Conservation (phyloP, 2,329 filamentous ascomycete genomes). For the Neofusicoccum sp. region DNA sequence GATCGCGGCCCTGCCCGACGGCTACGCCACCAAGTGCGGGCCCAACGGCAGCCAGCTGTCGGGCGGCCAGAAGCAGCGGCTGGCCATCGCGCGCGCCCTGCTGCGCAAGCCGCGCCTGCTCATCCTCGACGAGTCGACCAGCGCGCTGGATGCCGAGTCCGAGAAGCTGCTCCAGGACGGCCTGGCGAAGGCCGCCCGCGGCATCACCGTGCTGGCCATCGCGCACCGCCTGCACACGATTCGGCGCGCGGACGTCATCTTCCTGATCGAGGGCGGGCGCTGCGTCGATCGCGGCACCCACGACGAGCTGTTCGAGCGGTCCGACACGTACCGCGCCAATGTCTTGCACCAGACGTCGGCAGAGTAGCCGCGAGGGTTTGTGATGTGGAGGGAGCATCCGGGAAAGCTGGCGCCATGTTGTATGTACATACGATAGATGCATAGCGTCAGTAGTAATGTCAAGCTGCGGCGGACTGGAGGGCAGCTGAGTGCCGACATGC, state of each 20-base stretch:
- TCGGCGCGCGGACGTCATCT: constrained; percentile 43
- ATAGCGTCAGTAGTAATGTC: neutral
- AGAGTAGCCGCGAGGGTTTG: neutral
- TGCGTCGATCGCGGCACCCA: constrained; percentile 51
- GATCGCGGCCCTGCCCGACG: constrained; percentile 60
- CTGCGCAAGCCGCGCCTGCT: constrained; percentile 42
- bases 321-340: constrained; percentile 51
- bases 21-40: constrained; percentile 59
- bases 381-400: neutral
- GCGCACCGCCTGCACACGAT: constrained; percentile 45
- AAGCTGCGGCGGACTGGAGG: neutral
- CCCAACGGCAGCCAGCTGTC: constrained; percentile 42
- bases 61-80: constrained; percentile 43
- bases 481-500: no score
- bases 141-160: constrained; percentile 43
- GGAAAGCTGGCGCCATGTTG: neutral
- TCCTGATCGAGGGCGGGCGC: constrained; percentile 46
- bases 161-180: constrained; percentile 41
- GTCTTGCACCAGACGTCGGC: constrained; percentile 50
- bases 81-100: constrained; percentile 44
- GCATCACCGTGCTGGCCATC: constrained; percentile 45
- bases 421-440: neutral
- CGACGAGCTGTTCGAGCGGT: constrained; percentile 48
- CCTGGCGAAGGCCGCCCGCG: constrained; percentile 36
- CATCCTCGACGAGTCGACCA: constrained; percentile 44